Evolutionary conservation across 208 protist genomes (phyloP).

Genomic region (Wallacemonas sp.): DNA sequence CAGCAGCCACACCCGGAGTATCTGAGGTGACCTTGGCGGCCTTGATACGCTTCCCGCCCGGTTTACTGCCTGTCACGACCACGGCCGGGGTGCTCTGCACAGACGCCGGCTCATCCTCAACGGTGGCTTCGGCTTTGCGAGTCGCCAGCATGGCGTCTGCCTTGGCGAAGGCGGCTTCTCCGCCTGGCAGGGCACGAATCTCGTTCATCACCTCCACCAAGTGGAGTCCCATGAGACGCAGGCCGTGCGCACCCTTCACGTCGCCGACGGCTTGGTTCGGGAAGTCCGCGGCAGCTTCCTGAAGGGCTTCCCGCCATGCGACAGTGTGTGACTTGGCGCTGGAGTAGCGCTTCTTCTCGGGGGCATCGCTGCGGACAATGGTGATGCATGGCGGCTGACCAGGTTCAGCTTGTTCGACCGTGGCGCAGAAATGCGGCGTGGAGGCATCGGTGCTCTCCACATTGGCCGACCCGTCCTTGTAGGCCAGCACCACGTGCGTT

Average conservation of each 20-base stretch:
- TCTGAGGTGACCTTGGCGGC: background rate
- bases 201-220: slow-evolving; percentile 28
- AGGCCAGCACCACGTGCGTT: background rate
- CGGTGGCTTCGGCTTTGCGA: background rate
- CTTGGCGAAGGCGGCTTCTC: slow-evolving; percentile 20
- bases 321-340: slow-evolving; percentile 24
- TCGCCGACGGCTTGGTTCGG: slow-evolving; percentile 13
- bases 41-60: background rate
- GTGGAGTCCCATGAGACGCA: slow-evolving; percentile 41
- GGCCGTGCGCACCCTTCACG: slow-evolving; percentile 19
- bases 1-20: background rate
- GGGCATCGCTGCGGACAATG: slow-evolving; percentile 64
- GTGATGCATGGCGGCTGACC: slow-evolving; percentile 33
- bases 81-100: slow-evolving; percentile 4
- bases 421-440: slow-evolving; percentile 2
- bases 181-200: slow-evolving; percentile 37
- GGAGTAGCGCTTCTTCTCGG: slow-evolving; percentile 34
- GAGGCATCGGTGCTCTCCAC: background rate
- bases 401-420: background rate
- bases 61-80: background rate
- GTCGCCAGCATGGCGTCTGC: slow-evolving; percentile 2
- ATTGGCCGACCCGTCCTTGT: background rate
- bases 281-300: slow-evolving; percentile 56
- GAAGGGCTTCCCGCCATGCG: slow-evolving; percentile 56
- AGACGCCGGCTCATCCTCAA: background rate